These are phyloP conservation scores for Corrigiola litoralis DNA, from an alignment of 179 eudicot species.

Conservation along the genomic window DNA sequence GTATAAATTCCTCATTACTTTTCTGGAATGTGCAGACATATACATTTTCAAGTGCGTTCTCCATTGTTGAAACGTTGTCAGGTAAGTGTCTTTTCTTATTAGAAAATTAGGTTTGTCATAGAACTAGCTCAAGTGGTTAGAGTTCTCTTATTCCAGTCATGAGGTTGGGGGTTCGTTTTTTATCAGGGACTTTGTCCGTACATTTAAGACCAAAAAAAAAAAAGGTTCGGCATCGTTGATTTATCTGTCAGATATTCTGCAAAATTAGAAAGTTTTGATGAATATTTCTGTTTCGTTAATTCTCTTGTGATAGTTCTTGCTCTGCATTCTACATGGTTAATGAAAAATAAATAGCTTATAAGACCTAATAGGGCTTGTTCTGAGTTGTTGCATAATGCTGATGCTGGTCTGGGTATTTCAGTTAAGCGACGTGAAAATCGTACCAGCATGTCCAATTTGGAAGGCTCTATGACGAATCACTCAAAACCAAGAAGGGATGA, in stretches of 20 bases:
- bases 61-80: conserved; percentile 78
- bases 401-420: conserved; percentile 25
- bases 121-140: no score
- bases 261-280: neutral
- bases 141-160: no score
- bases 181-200: no score
- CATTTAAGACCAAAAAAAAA: no score
- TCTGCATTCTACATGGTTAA: neutral
- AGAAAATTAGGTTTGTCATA: no score
- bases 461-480: conserved; percentile 36
- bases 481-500: conserved; percentile 37
- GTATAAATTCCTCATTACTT: conserved; percentile 18
- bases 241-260: neutral
- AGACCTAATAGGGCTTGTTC: neutral
- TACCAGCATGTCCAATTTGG: conserved; percentile 27
- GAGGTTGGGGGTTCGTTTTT: no score
- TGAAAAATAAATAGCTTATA: neutral
- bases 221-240: neutral
- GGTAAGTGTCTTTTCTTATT: conserved; percentile 40
- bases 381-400: conserved; percentile 13
- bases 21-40: conserved; percentile 67
- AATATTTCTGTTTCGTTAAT: neutral
- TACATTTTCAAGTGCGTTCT: conserved; percentile 77
- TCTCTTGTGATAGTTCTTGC: neutral
- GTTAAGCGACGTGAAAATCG: conserved; percentile 47